These are phyloP conservation scores for Trifolium subterraneum DNA, from an alignment of 306 rosid genomes.

Conservation along the genomic window DNA sequence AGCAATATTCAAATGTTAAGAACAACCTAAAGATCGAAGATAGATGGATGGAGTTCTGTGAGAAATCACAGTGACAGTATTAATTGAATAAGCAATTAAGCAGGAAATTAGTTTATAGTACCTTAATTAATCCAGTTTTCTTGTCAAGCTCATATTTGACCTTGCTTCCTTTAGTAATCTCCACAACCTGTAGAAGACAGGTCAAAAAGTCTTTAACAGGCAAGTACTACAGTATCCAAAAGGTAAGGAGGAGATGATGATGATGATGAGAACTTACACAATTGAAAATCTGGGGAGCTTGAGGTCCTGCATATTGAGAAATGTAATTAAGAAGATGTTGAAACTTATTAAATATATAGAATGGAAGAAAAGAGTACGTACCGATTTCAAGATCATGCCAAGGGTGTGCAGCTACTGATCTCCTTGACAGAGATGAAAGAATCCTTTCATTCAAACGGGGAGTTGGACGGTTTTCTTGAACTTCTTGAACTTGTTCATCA, in stretches of 20 bases:
- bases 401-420: constrained; percentile 95
- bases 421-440: constrained; percentile 88
- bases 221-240: no score
- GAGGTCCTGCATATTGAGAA: constrained; percentile 67
- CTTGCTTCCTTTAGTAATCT: constrained; percentile 96
- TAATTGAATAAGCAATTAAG: constrained; percentile 20
- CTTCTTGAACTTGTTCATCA: constrained; percentile 30
- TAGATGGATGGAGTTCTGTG: background rate
- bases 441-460: constrained; percentile 92
- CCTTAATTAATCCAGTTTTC: constrained; percentile 96
- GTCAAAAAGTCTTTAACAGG: background rate
- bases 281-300: constrained; percentile 85
- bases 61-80: no score
- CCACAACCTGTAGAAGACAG: constrained; percentile 74
- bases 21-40: constrained; percentile 9
- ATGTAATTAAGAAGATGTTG: no score
- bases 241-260: background rate
- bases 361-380: no score
- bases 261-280: constrained; percentile 59
- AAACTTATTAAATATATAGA: no score
- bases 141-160: constrained; percentile 98
- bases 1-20: constrained; percentile 42
- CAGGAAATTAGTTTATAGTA: constrained; percentile 26
- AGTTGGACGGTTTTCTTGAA: constrained; percentile 40
- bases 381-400: constrained; percentile 97